phyloP scores from a whole-genome alignment of 208 protist genomes.

The Leishmania mexicana region DNA sequence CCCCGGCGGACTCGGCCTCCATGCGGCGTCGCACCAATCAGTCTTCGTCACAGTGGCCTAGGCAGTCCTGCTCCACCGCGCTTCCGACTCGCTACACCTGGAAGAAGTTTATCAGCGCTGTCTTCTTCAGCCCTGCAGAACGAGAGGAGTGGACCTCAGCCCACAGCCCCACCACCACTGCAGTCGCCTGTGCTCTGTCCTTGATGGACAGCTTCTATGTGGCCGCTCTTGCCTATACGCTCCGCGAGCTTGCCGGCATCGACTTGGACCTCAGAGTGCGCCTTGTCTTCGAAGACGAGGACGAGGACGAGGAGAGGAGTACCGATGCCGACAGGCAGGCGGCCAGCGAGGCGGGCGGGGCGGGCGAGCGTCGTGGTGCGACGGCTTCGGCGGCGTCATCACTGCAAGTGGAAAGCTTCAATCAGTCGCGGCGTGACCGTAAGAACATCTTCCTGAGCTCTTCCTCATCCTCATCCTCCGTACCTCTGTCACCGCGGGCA shows the following conservation, averaged over 20 bases:
- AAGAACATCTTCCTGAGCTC: constrained; percentile 35
- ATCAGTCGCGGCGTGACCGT: not conserved
- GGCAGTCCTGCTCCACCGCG: not conserved
- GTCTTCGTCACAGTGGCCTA: not conserved
- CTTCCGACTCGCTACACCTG: constrained; percentile 12
- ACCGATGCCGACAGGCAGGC: not conserved
- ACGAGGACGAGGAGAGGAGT: constrained; percentile 18
- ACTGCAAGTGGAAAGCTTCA: not conserved
- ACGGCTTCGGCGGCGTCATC: not conserved
- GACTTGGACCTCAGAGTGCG: constrained; percentile 14
- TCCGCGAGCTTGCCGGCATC: constrained; percentile 18
- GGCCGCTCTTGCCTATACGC: constrained; percentile 23
- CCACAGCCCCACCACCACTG: constrained; percentile 14
- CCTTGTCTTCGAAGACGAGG: constrained; percentile 25
- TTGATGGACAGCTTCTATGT: constrained; percentile 22
- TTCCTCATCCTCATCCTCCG: constrained; percentile 14
- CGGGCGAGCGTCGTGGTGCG: not conserved
- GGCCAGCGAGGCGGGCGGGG: not conserved
- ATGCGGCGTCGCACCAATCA: not conserved
- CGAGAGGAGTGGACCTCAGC: constrained; percentile 4
- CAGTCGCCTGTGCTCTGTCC: constrained; percentile 14
- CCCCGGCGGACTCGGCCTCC: not conserved
- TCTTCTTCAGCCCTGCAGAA: constrained; percentile 25
- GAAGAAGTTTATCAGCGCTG: constrained; percentile 32
- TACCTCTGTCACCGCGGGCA: not conserved